These are phyloP conservation scores for Yamadazyma siamensis DNA, from an alignment of 1,139 yeast genomes.

Conservation along the genomic window DNA sequence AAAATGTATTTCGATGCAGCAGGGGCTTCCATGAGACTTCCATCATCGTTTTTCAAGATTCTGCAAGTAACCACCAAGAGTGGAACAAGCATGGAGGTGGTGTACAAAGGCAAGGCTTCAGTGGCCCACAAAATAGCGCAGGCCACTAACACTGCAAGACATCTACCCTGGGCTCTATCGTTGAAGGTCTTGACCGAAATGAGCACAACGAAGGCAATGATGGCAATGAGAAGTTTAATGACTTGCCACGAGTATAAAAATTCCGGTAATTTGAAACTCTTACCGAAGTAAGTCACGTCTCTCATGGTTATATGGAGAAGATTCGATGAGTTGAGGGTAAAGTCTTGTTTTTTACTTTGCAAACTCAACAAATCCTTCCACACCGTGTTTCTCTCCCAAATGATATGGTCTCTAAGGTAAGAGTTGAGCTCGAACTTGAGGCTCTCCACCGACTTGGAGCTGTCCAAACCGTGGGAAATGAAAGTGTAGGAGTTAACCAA, in stretches of 20 bases:
- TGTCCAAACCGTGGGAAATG: constrained; percentile 30
- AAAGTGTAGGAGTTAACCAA: constrained; percentile 49
- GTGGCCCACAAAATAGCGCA: constrained; percentile 87
- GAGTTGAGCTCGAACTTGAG: constrained; percentile 69
- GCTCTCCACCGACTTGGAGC: constrained; percentile 35
- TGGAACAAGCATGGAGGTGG: constrained; percentile 64
- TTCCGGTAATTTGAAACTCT: constrained; percentile 23
- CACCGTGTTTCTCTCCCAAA: constrained; percentile 94
- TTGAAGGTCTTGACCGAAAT: constrained; percentile 58
- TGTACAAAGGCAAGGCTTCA: constrained; percentile 67
- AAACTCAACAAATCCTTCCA: constrained; percentile 94
- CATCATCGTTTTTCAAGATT: constrained; percentile 57
- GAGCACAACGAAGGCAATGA: constrained; percentile 43
- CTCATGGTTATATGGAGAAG: constrained; percentile 18
- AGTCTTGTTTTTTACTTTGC: constrained; percentile 54
- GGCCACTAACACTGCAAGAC: constrained; percentile 77
- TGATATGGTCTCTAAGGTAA: constrained; percentile 85
- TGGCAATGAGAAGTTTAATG: constrained; percentile 45
- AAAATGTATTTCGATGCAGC: constrained; percentile 55
- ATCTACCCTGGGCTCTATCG: constrained; percentile 66
- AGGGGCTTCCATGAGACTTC: constrained; percentile 50
- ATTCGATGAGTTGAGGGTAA: constrained; percentile 20
- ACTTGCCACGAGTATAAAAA: constrained; percentile 32
- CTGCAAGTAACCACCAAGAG: constrained; percentile 52
- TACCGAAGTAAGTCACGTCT: constrained; percentile 15